Base-by-base conservation (phyloP, 2,329 filamentous ascomycete genomes). In the Pseudogymnoascus verrucosus region DNA sequence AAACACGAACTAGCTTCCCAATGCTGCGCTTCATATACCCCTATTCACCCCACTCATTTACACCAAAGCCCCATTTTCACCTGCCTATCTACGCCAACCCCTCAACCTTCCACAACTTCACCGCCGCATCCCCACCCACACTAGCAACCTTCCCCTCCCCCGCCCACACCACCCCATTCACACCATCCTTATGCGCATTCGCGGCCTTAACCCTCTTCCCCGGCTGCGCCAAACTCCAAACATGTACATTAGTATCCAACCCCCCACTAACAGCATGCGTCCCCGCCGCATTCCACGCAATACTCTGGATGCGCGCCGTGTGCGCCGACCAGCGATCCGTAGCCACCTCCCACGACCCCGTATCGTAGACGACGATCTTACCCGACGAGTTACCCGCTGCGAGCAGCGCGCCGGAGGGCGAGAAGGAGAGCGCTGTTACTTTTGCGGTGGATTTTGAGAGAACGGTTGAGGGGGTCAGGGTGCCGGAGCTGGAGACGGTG, bases 111-210 rank as follows among this genome's bases (percentile, higher is more conserved):
- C 95, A 99, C 60, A 93, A 82, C 81, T 98, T 99, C 59, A 99
- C 84, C 0, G 90, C 88, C 36, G 91, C 93, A 81, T 99, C 95
- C 10, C 88, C 90, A 54, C 95, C 95, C 4, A 86, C 85, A 69
- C 89, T 96, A 8, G 90, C 86, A 60, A 98, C 81, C 16, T 76
- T 76, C 64, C 80, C 80, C 7, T 83, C 85, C 28, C 82, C 82
- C 12, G 90, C 81, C 92, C 93, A 99, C 11, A 83, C 83, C 14
- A 98, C 89, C 14, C 90, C 93, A 69, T 89, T 91, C 16, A 98
- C 92, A 8, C 95, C 95, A 72, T 98, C 95, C 78, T 97, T 97
- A 78, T 99, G 95, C 60, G 93, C 92, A 72, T 96, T 96, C 21
- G 86, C 78, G 12, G 87, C 88, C 79, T 95, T 93, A 69, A 96